Evolutionary conservation across 805 yeast species (phyloP).

Genomic region (Wickerhamomyces subpelliculosus): DNA sequence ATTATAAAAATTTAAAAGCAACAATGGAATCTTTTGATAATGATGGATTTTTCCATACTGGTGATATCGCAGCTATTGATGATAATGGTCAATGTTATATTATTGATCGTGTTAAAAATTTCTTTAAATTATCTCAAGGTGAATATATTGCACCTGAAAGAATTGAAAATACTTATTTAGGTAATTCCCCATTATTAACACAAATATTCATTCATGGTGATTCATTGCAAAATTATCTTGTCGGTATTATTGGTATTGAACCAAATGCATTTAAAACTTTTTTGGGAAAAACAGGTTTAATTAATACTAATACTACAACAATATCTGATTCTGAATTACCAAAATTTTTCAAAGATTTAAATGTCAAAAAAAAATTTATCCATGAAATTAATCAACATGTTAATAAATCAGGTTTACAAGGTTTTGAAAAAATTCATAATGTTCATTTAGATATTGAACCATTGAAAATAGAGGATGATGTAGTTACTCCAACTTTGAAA

Average conservation of each 20-base stretch:
- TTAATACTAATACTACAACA: no score
- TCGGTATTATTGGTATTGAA: conserved; percentile 51
- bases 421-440: conserved; percentile 60
- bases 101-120: conserved; percentile 60
- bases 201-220: conserved; percentile 53
- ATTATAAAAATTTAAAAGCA: conserved; percentile 42
- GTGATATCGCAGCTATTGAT: conserved; percentile 42
- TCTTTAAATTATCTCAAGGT: conserved; percentile 53
- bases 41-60: conserved; percentile 53
- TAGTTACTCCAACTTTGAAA: conserved; percentile 63
- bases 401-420: conserved; percentile 34
- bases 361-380: conserved; percentile 25
- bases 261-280: conserved; percentile 23
- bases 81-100: conserved; percentile 32
- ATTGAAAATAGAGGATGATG: conserved; percentile 50
- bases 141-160: conserved; percentile 61
- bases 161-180: conserved; percentile 48
- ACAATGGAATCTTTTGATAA: conserved; percentile 36
- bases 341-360: conserved; percentile 9
- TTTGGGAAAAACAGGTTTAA: conserved; percentile 5
- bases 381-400: conserved; percentile 29
- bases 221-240: conserved; percentile 41
- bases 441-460: conserved; percentile 49
- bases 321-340: conserved; percentile 6
- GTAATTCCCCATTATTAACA: conserved; percentile 32